phyloP scores from a whole-genome alignment of 768 basidiomycete genomes.

The Tylopilus balloui region DNA sequence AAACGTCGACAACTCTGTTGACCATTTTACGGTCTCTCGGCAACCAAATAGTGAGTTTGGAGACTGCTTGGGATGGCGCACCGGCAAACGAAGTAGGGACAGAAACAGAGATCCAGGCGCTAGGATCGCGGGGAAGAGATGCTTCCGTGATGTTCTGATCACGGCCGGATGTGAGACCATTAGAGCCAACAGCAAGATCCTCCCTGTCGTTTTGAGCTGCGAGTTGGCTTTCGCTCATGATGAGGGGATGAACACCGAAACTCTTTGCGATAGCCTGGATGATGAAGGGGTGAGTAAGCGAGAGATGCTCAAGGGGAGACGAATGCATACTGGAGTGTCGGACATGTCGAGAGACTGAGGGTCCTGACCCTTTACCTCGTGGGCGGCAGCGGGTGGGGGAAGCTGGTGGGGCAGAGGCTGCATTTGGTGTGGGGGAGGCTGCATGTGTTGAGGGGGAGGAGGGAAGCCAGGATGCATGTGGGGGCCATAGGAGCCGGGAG shows the following conservation, averaged over 20 bases:
- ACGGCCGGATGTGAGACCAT: constrained; percentile 63
- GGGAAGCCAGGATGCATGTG: constrained; percentile 62
- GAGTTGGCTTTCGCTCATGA: constrained; percentile 61
- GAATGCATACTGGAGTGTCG: constrained; percentile 46
- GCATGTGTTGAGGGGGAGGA: constrained; percentile 38
- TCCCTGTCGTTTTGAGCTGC: constrained; percentile 53
- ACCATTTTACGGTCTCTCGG: constrained; percentile 74
- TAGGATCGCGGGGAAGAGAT: constrained; percentile 53
- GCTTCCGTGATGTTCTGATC: constrained; percentile 56
- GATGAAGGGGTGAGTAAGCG: constrained; percentile 8
- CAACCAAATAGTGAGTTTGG: constrained; percentile 52
- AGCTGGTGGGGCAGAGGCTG: constrained; percentile 26
- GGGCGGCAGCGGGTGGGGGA: constrained; percentile 16
- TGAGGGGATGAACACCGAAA: constrained; percentile 72
- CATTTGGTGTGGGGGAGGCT: constrained; percentile 36
- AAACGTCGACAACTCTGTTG: constrained; percentile 57
- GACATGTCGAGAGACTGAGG: constrained; percentile 79
- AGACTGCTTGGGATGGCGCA: constrained; percentile 15
- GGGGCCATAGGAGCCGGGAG: constrained; percentile 46
- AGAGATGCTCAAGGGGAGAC: background rate
- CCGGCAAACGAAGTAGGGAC: constrained; percentile 45
- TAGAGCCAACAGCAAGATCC: constrained; percentile 74
- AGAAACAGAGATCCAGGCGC: constrained; percentile 56
- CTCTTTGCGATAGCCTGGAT: constrained; percentile 63
- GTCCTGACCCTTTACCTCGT: constrained; percentile 67